Evolutionary conservation across 2,329 filamentous ascomycete species (phyloP).

Genomic region (Aureobasidium sp.): DNA sequence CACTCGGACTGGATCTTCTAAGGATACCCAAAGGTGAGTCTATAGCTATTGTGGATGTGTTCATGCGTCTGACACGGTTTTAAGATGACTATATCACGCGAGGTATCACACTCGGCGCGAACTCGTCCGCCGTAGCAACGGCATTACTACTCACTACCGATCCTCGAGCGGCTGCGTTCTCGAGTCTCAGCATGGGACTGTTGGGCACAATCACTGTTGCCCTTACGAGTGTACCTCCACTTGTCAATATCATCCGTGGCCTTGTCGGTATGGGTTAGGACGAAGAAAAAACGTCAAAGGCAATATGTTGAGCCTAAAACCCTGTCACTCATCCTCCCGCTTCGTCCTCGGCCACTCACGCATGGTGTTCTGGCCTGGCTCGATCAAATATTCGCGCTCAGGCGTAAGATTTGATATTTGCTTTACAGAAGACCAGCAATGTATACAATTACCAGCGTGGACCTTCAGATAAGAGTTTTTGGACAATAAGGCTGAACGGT

Average conservation of each 20-base stretch:
- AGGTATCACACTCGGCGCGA: conserved; percentile 56
- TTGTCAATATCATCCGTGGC: conserved; percentile 43
- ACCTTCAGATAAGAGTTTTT: no score
- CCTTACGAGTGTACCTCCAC: conserved; percentile 51
- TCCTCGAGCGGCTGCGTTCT: conserved; percentile 52
- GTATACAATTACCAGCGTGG: no score
- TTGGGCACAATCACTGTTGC: conserved; percentile 55
- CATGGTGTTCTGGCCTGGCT: no score
- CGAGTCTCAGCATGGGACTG: conserved; percentile 54
- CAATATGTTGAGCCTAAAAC: background rate
- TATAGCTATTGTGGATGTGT: background rate
- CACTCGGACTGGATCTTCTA: conserved; percentile 42
- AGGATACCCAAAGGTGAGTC: conserved; percentile 47
- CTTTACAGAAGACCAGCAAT: no score
- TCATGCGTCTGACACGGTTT: background rate
- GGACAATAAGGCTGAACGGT: no score
- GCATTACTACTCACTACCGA: conserved; percentile 51
- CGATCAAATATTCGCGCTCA: no score
- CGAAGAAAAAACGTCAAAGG: background rate
- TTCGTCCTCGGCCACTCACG: no score
- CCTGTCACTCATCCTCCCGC: background rate
- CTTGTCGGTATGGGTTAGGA: conserved; percentile 36
- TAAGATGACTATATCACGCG: conserved; percentile 56
- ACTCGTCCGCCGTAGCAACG: conserved; percentile 54
- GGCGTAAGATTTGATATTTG: no score